Evolutionary conservation across 2,329 filamentous ascomycete species (phyloP).

Genomic region (Aspergillus glaucus): DNA sequence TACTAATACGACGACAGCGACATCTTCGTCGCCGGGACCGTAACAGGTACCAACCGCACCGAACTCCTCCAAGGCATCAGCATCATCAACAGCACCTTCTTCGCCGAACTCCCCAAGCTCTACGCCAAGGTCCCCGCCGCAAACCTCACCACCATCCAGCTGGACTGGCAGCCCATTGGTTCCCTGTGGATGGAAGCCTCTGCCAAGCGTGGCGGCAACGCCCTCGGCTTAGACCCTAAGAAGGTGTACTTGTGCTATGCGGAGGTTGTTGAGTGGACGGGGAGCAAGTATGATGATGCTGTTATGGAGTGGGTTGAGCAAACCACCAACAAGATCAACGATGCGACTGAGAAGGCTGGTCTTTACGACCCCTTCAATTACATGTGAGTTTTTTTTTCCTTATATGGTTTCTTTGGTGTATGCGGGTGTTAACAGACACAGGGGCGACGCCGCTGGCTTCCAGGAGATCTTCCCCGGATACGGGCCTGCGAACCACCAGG

Average conservation of each 20-base stretch:
- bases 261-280: slow-evolving; percentile 32
- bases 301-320: slow-evolving; percentile 29
- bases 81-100: slow-evolving; percentile 35
- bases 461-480: slow-evolving; percentile 32
- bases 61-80: slow-evolving; percentile 33
- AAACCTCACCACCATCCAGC: slow-evolving; percentile 37
- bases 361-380: slow-evolving; percentile 29
- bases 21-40: slow-evolving; percentile 31
- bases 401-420: background rate
- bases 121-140: slow-evolving; percentile 27
- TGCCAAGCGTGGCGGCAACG: slow-evolving; percentile 18
- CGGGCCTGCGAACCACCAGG: slow-evolving; percentile 26
- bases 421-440: background rate
- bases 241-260: slow-evolving; percentile 37
- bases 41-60: slow-evolving; percentile 20
- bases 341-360: slow-evolving; percentile 18
- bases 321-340: slow-evolving; percentile 25
- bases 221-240: slow-evolving; percentile 21
- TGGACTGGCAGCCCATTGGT: slow-evolving; percentile 34
- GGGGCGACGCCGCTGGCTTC: slow-evolving; percentile 27
- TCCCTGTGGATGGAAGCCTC: slow-evolving; percentile 31
- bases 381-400: slow-evolving; percentile 9
- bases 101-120: slow-evolving; percentile 34
- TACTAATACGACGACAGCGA: slow-evolving; percentile 14
- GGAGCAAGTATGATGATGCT: slow-evolving; percentile 18